Conservation (phyloP, 495 filamentous ascomycete genomes). For the Stereocaulon alpinum region DNA sequence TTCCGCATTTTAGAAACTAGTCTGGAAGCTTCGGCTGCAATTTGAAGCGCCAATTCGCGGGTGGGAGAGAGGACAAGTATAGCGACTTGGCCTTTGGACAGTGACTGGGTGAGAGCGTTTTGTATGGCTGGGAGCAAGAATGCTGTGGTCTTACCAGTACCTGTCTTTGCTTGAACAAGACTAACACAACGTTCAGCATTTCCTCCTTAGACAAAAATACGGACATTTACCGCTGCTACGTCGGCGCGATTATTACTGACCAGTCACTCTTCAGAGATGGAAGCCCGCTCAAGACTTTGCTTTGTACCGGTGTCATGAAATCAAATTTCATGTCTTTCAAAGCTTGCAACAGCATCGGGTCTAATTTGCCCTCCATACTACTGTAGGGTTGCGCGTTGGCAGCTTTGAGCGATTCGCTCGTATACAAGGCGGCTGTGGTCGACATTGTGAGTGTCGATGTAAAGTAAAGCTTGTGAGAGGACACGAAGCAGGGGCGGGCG, state of each 20-base stretch:
- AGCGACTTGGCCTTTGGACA: constrained; percentile 40
- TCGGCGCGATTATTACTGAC: constrained; percentile 16
- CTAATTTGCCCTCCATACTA: constrained; percentile 38
- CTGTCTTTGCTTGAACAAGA: constrained; percentile 72
- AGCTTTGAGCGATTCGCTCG: constrained; percentile 20
- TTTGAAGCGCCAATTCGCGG: constrained; percentile 56
- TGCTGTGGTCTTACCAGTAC: constrained; percentile 74
- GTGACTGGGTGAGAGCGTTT: constrained; percentile 38
- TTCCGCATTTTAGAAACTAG: constrained; percentile 35
- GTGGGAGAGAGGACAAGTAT: constrained; percentile 57
- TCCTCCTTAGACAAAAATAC: constrained; percentile 5
- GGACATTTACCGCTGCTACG: neutral
- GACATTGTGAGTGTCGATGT: constrained; percentile 12
- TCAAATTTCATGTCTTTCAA: constrained; percentile 37
- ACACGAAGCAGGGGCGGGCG: neutral
- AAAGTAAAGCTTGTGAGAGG: neutral
- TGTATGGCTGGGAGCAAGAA: constrained; percentile 71
- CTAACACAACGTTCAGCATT: constrained; percentile 14
- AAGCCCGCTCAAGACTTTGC: constrained; percentile 41
- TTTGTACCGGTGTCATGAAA: constrained; percentile 48
- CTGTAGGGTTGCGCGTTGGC: constrained; percentile 29
- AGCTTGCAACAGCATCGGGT: constrained; percentile 36
- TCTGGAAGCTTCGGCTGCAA: constrained; percentile 47
- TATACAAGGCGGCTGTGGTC: constrained; percentile 12
- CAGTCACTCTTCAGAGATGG: constrained; percentile 43